These are phyloP conservation scores for Trichoderma erinaceum DNA, from an alignment of 495 filamentous ascomycete species.

Conservation along the genomic window DNA sequence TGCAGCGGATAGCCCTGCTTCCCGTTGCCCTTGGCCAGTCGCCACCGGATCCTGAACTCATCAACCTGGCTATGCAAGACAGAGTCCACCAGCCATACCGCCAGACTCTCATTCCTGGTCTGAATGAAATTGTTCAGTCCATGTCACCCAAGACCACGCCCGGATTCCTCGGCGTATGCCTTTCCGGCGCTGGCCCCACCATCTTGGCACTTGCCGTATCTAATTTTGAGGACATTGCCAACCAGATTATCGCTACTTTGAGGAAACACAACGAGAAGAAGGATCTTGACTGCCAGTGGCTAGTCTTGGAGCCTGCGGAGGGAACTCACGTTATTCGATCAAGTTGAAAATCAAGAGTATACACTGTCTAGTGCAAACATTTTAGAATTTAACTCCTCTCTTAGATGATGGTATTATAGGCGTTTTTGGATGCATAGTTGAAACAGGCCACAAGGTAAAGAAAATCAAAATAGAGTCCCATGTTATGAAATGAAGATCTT, in stretches of 20 bases:
- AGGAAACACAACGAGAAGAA: slow-evolving; percentile 38
- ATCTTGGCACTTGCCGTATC: slow-evolving; percentile 86
- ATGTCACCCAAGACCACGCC: slow-evolving; percentile 80
- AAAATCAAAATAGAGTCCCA: neutral
- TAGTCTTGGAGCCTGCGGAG: slow-evolving; percentile 79
- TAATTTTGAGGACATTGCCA: slow-evolving; percentile 79
- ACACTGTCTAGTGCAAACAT: neutral
- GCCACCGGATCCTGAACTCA: slow-evolving; percentile 86
- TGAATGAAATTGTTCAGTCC: slow-evolving; percentile 81
- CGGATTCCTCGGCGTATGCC: slow-evolving; percentile 83
- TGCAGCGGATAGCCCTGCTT: slow-evolving; percentile 84
- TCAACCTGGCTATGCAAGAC: slow-evolving; percentile 96
- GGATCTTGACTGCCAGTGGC: slow-evolving; percentile 77
- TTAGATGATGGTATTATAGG: neutral
- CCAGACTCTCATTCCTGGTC: slow-evolving; percentile 77
- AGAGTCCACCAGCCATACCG: slow-evolving; percentile 95
- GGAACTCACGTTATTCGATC: slow-evolving; percentile 58
- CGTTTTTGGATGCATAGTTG: neutral
- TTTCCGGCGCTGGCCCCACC: slow-evolving; percentile 90
- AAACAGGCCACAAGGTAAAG: neutral
- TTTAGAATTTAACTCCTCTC: neutral
- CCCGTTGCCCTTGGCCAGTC: slow-evolving; percentile 78
- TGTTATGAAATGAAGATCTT: neutral
- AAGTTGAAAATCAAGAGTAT: neutral
- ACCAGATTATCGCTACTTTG: slow-evolving; percentile 65